phyloP scores from a whole-genome alignment of 2,329 filamentous ascomycete species.

The Hirsutella minnesotensis region DNA sequence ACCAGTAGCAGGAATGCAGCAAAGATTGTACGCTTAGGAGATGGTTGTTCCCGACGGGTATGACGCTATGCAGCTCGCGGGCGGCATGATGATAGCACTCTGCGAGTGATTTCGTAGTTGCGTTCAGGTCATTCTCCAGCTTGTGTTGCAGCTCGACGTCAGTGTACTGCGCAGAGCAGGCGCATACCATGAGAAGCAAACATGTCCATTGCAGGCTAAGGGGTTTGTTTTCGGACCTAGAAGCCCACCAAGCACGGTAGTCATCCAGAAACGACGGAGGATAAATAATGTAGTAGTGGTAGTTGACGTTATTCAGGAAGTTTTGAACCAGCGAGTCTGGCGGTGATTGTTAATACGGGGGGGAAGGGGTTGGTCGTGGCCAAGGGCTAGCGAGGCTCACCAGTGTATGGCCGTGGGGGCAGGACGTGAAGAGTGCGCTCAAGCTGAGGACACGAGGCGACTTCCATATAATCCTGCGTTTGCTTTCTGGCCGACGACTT shows the following conservation, averaged over 20 bases:
- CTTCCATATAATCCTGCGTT: slow-evolving; percentile 8
- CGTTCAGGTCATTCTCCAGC: slow-evolving; percentile 18
- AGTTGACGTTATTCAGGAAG: slow-evolving; percentile 25
- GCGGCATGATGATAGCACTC: slow-evolving; percentile 21
- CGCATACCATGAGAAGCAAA: slow-evolving; percentile 24
- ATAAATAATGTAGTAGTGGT: slow-evolving; percentile 26
- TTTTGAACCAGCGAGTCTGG: slow-evolving; percentile 24
- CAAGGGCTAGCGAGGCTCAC: slow-evolving; percentile 10
- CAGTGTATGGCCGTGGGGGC: slow-evolving; percentile 21
- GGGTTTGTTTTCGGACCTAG: slow-evolving; percentile 15
- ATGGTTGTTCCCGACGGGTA: slow-evolving; percentile 20
- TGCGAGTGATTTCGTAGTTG: slow-evolving; percentile 15
- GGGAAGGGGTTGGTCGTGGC: neutral
- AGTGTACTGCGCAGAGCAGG: slow-evolving; percentile 23
- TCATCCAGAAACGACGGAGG: slow-evolving; percentile 22
- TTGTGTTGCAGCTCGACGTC: slow-evolving; percentile 16
- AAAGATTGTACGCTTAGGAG: slow-evolving; percentile 22
- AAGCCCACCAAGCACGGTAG: slow-evolving; percentile 23
- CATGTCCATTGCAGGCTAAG: slow-evolving; percentile 25
- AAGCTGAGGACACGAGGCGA: slow-evolving; percentile 15
- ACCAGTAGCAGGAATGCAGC: slow-evolving; percentile 25
- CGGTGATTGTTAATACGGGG: neutral
- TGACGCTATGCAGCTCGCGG: slow-evolving; percentile 18
- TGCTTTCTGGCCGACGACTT: slow-evolving; percentile 8
- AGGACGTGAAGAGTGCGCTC: slow-evolving; percentile 19